Conservation (phyloP, 495 filamentous ascomycete genomes). For the Lasiosphaeria ovina region DNA sequence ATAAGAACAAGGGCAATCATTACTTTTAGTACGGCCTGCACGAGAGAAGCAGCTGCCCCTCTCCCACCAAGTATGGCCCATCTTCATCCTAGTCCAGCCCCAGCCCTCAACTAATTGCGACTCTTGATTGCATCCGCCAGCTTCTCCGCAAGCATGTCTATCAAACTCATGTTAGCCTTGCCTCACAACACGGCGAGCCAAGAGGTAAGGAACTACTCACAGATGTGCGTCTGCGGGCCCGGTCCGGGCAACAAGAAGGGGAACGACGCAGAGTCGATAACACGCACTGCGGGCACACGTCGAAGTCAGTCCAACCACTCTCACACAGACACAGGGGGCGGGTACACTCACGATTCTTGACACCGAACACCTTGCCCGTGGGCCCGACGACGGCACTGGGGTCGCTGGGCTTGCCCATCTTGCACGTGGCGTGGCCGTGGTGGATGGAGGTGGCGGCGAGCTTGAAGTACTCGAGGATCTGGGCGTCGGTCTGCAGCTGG, state of each 20-base stretch:
- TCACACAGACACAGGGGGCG: conserved; percentile 5
- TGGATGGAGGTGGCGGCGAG: conserved; percentile 41
- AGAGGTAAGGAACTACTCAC: no score
- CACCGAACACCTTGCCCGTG: conserved; percentile 48
- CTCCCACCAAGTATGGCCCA: no score
- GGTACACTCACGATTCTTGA: conserved; percentile 29
- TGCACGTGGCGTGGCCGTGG: conserved; percentile 54
- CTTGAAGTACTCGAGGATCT: conserved; percentile 49
- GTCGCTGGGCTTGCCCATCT: conserved; percentile 54
- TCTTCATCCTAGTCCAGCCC: no score
- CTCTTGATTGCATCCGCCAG: no score
- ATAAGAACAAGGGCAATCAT: no score
- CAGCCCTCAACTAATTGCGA: no score
- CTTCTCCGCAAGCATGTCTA: no score
- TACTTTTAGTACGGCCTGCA: no score
- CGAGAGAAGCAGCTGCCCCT: no score
- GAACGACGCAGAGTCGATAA: background rate
- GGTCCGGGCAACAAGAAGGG: background rate
- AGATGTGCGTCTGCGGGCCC: background rate
- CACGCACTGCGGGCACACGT: background rate
- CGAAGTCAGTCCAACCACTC: conserved; percentile 33
- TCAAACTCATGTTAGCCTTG: no score
- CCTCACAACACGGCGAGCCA: no score
- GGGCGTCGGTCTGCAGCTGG: conserved; percentile 44
- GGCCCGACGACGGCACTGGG: conserved; percentile 49